These are phyloP conservation scores for Bondarzewia mesenterica DNA, from an alignment of 1,284 basidiomycete species.

Conservation along the genomic window DNA sequence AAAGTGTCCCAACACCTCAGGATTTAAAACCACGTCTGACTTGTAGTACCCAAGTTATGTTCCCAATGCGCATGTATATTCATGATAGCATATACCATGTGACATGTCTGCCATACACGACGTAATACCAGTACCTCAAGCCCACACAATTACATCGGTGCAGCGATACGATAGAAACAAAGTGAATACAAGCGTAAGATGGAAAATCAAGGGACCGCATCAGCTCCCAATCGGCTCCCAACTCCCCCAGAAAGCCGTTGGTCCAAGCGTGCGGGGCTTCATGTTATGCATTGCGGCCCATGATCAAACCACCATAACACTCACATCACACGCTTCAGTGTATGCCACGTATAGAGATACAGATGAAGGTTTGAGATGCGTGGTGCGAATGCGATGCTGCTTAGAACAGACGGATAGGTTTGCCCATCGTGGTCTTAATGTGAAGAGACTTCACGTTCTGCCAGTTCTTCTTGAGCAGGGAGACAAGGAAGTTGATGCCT, in stretches of 20 bases:
- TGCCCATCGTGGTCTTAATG: constrained; percentile 99
- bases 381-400: constrained; percentile 12
- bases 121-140: neutral
- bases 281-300: constrained; percentile 68
- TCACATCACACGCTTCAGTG: constrained; percentile 10
- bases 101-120: neutral
- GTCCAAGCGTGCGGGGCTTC: constrained; percentile 90
- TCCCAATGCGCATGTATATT: too few species aligned
- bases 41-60: too few species aligned
- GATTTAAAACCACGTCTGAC: too few species aligned
- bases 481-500: constrained; percentile 99
- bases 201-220: constrained; percentile 23
- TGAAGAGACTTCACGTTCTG: constrained; percentile 99
- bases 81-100: neutral
- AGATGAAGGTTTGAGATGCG: constrained; percentile 2
- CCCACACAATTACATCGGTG: neutral
- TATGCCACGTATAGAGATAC: constrained; percentile 8
- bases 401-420: constrained; percentile 91
- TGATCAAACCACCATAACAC: constrained; percentile 14
- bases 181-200: neutral
- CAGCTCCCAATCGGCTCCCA: constrained; percentile 83
- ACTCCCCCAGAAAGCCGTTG: constrained; percentile 65
- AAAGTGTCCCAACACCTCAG: too few species aligned
- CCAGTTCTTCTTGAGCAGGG: constrained; percentile 99
- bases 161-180: neutral